These are phyloP conservation scores for Penicillium maclennaniae DNA, from an alignment of 495 filamentous ascomycete species.

Conservation along the genomic window DNA sequence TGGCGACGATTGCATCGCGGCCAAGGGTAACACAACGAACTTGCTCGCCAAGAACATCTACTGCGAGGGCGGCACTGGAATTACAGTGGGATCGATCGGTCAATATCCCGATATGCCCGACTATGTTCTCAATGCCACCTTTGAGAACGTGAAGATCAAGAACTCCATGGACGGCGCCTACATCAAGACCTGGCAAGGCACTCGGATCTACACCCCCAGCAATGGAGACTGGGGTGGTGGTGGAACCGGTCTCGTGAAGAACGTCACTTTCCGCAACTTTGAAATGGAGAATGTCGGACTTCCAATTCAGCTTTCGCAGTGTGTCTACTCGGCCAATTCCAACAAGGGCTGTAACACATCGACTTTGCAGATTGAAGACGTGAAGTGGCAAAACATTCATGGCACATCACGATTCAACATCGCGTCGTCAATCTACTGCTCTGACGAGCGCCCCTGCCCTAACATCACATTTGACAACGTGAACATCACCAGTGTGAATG, in stretches of 20 bases:
- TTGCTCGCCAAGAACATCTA: conserved; percentile 29
- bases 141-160: conserved; percentile 18
- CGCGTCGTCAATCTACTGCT: conserved; percentile 51
- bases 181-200: conserved; percentile 53
- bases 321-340: conserved; percentile 47
- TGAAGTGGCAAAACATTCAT: conserved; percentile 53
- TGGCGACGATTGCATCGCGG: conserved; percentile 37
- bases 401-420: conserved; percentile 55
- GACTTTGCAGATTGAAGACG: conserved; percentile 43
- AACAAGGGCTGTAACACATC: conserved; percentile 44
- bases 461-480: conserved; percentile 48
- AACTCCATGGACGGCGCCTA: conserved; percentile 51
- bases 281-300: conserved; percentile 44
- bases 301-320: conserved; percentile 56
- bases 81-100: conserved; percentile 44
- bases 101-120: conserved; percentile 32
- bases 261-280: conserved; percentile 51
- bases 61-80: conserved; percentile 28
- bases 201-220: conserved; percentile 17
- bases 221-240: conserved; percentile 26
- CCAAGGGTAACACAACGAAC: conserved; percentile 42
- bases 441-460: conserved; percentile 39
- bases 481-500: conserved; percentile 37
- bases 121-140: conserved; percentile 23
- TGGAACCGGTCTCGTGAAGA: conserved; percentile 13